Evolutionary conservation across 2,329 filamentous ascomycete genomes (phyloP).

Genomic region (Phyllosticta paracitricarpa): DNA sequence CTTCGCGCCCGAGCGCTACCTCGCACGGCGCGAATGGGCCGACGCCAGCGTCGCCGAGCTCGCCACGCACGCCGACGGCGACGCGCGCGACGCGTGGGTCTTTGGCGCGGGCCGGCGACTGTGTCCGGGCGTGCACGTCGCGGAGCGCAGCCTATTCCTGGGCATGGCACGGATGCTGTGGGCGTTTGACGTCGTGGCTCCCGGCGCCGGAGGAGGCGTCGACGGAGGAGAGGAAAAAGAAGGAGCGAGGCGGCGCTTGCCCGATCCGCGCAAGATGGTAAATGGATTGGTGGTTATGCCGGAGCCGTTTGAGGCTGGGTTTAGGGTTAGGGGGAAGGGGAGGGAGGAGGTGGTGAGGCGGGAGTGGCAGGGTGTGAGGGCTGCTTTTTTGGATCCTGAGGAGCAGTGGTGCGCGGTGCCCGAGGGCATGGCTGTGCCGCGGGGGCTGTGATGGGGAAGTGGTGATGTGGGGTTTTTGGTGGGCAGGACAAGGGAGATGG

Average conservation of each 20-base stretch:
- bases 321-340: slow-evolving; percentile 13
- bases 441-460: neutral
- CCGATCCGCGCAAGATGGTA: slow-evolving; percentile 13
- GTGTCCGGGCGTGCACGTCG: slow-evolving; percentile 10
- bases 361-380: slow-evolving; percentile 16
- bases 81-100: slow-evolving; percentile 23
- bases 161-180: slow-evolving; percentile 10
- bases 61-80: slow-evolving; percentile 15
- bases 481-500: too few relatives aligned
- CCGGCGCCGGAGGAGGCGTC: neutral
- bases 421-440: slow-evolving; percentile 12
- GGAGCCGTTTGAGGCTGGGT: slow-evolving; percentile 14
- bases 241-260: neutral
- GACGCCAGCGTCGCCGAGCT: neutral
- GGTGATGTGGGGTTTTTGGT: too few relatives aligned
- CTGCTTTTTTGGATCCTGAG: slow-evolving; percentile 4
- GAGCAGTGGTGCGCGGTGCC: slow-evolving; percentile 18
- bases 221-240: neutral
- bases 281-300: slow-evolving; percentile 16
- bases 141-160: slow-evolving; percentile 10
- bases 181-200: slow-evolving; percentile 9
- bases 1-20: neutral
- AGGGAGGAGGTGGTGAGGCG: slow-evolving; percentile 10
- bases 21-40: neutral
- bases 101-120: slow-evolving; percentile 20